Evolutionary conservation across 345 rosid species (phyloP).

Genomic region (Acer negundo): DNA sequence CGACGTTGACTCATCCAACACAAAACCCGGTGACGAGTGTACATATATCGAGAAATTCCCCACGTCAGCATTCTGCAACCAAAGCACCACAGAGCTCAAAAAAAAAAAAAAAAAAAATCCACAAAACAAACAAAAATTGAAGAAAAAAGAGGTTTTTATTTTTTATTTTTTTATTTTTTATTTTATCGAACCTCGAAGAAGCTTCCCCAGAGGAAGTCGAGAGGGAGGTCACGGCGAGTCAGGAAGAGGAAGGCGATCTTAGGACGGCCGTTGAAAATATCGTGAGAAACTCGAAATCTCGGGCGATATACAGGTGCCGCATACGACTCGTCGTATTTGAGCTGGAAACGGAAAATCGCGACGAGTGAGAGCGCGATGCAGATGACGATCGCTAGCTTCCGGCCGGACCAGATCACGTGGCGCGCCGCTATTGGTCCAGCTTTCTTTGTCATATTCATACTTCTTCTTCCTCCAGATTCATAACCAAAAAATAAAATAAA

Average conservation of each 20-base stretch:
- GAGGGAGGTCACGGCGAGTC: slow-evolving; percentile 56
- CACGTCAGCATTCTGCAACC: slow-evolving; percentile 55
- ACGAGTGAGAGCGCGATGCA: slow-evolving; percentile 52
- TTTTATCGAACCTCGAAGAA: slow-evolving; percentile 61
- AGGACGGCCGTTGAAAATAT: slow-evolving; percentile 40
- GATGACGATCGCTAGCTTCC: slow-evolving; percentile 62
- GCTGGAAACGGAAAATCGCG: slow-evolving; percentile 53
- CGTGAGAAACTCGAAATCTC: slow-evolving; percentile 40
- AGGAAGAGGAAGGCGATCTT: slow-evolving; percentile 73
- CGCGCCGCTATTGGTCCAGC: slow-evolving; percentile 30
- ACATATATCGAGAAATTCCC: slow-evolving; percentile 64
- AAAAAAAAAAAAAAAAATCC: background rate
- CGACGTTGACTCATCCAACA: slow-evolving; percentile 68
- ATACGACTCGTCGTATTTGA: slow-evolving; percentile 22
- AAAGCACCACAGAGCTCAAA: background rate
- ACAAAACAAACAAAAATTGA: background rate
- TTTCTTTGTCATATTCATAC: slow-evolving; percentile 53
- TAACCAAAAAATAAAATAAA: background rate
- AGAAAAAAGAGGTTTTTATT: background rate
- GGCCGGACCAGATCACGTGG: slow-evolving; percentile 53
- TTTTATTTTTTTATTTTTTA: no score
- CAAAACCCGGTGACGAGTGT: slow-evolving; percentile 81
- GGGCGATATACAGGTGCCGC: slow-evolving; percentile 27
- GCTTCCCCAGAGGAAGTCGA: slow-evolving; percentile 69
- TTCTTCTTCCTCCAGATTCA: slow-evolving; percentile 21